phyloP scores from a whole-genome alignment of 1,284 basidiomycete species.

The Cerrena zonata region DNA sequence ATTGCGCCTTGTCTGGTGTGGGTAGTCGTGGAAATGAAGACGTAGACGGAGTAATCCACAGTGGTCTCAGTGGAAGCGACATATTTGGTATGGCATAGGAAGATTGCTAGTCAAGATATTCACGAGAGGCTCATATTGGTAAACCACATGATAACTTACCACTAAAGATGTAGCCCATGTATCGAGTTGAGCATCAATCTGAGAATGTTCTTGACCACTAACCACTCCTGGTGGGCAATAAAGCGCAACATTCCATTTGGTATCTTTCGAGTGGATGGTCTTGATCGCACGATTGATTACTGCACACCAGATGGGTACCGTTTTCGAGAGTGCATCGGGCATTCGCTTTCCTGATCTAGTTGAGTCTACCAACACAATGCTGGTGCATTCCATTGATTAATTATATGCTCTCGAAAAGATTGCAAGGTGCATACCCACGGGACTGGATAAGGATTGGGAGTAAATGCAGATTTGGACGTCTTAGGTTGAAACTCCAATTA shows the following conservation, averaged over 20 bases:
- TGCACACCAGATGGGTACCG: slow-evolving; percentile 92
- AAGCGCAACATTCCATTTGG: slow-evolving; percentile 47
- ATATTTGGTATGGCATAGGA: slow-evolving; percentile 47
- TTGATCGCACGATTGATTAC: slow-evolving; percentile 76
- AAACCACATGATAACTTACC: slow-evolving; percentile 31
- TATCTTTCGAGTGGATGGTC: slow-evolving; percentile 14
- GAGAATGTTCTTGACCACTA: slow-evolving; percentile 66
- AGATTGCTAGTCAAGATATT: slow-evolving; percentile 35
- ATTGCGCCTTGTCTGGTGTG: slow-evolving; percentile 24
- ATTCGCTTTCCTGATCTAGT: slow-evolving; percentile 90
- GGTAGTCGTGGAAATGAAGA: slow-evolving; percentile 37
- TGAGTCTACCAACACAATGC: slow-evolving; percentile 86
- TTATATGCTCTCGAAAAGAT: neutral
- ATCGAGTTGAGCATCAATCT: slow-evolving; percentile 62
- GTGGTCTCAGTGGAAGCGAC: slow-evolving; percentile 49
- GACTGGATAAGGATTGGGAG: slow-evolving; percentile 51
- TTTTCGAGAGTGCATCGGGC: slow-evolving; percentile 92
- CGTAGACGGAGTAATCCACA: slow-evolving; percentile 64
- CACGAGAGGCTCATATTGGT: neutral
- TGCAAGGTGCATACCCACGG: slow-evolving; percentile 47
- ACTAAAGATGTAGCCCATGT: slow-evolving; percentile 60
- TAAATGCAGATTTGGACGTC: slow-evolving; percentile 82
- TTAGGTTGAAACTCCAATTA: slow-evolving; percentile 83
- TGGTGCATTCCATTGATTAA: slow-evolving; percentile 26
- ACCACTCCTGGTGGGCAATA: slow-evolving; percentile 64